Percentiles rank a stretch among this genome's conserved stretches.
These are phyloP conservation scores for Eutrema japonicum DNA, from an alignment of 345 rosid genomes.

Conservation along the genomic window DNA sequence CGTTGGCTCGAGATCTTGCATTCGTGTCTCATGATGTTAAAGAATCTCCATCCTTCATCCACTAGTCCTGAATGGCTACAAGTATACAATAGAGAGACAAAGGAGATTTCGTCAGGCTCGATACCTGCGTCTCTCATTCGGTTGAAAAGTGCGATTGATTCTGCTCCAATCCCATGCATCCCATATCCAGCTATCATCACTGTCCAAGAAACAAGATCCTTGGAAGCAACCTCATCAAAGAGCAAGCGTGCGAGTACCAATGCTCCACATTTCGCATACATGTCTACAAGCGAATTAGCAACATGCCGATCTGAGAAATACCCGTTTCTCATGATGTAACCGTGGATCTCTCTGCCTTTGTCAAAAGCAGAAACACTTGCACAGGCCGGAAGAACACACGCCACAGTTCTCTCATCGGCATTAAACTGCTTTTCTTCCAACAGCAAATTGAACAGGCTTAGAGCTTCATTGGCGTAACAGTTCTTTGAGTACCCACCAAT, in stretches of 20 bases:
- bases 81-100: constrained; percentile 62
- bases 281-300: constrained; percentile 69
- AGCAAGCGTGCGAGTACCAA: constrained; percentile 56
- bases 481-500: constrained; percentile 74
- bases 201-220: constrained; percentile 79
- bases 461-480: constrained; percentile 62
- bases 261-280: constrained; percentile 73
- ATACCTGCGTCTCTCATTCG: constrained; percentile 54
- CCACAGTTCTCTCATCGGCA: constrained; percentile 63
- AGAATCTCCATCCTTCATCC: constrained; percentile 79
- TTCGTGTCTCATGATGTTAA: constrained; percentile 64
- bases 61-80: constrained; percentile 77
- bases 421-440: constrained; percentile 43
- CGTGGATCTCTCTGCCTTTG: constrained; percentile 71
- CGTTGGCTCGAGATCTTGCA: constrained; percentile 62
- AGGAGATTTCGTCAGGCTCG: constrained; percentile 69
- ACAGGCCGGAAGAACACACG: constrained; percentile 76
- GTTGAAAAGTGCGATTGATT: constrained; percentile 63
- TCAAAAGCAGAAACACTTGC: constrained; percentile 71
- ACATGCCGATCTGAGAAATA: constrained; percentile 55
- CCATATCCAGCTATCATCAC: constrained; percentile 86
- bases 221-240: constrained; percentile 57
- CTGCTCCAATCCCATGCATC: constrained; percentile 73
- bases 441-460: constrained; percentile 52
- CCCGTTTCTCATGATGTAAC: constrained; percentile 56